phyloP scores from a whole-genome alignment of 2,329 filamentous ascomycete genomes.

The Graphilbum fragrans region DNA sequence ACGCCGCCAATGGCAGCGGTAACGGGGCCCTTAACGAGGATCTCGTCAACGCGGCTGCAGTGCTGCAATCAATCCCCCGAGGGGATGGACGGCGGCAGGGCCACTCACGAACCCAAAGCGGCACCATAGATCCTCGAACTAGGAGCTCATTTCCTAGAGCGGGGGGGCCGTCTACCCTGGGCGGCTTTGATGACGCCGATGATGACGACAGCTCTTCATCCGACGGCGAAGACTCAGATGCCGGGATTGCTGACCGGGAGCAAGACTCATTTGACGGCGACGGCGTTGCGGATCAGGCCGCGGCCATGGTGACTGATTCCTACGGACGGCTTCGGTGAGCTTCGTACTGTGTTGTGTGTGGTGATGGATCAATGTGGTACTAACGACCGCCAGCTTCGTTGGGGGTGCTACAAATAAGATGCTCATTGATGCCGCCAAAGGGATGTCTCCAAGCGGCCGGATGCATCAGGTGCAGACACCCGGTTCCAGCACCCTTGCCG shows the following conservation, averaged over 20 bases:
- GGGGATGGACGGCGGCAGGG: not conserved
- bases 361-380: no score
- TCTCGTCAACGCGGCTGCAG: not conserved
- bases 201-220: not conserved
- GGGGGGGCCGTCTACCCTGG: no score
- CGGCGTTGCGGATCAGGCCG: constrained; percentile 5
- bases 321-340: constrained; percentile 14
- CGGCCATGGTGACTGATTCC: constrained; percentile 15
- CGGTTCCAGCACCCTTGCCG: not conserved
- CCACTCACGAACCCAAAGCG: not conserved
- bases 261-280: constrained; percentile 2
- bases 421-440: constrained; percentile 16
- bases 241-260: constrained; percentile 1
- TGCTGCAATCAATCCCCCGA: not conserved
- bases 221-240: not conserved
- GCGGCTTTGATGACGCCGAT: not conserved
- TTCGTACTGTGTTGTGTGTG: no score
- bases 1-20: not conserved
- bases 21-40: not conserved
- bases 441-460: constrained; percentile 9
- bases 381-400: constrained; percentile 10
- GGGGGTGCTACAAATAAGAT: constrained; percentile 16
- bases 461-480: not conserved
- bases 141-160: no score
- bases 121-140: not conserved